These are phyloP conservation scores for Xylaria scruposa DNA, from an alignment of 495 filamentous ascomycete species.

Conservation along the genomic window DNA sequence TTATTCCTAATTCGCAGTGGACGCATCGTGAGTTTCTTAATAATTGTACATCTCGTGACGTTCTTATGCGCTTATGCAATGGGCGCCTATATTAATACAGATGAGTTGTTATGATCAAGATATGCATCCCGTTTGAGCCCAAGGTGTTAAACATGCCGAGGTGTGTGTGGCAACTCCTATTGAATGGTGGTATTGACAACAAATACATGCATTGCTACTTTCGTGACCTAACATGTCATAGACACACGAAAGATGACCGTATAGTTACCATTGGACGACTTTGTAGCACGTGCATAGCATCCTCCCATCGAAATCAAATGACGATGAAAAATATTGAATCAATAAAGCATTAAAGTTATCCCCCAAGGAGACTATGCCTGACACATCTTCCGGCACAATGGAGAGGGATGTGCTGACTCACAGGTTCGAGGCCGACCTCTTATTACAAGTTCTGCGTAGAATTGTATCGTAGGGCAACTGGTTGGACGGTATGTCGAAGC, in stretches of 20 bases:
- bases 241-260: background rate
- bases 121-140: background rate
- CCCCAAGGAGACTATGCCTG: background rate
- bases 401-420: background rate
- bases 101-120: background rate
- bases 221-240: background rate
- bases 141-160: background rate
- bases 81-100: background rate
- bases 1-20: background rate
- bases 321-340: background rate
- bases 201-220: slow-evolving; percentile 1
- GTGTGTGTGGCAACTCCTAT: slow-evolving; percentile 9
- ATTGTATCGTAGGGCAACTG: background rate
- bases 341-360: background rate
- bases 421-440: background rate
- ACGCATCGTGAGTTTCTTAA: background rate
- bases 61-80: background rate
- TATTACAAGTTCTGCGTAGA: background rate
- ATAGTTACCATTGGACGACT: background rate
- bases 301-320: background rate
- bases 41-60: background rate
- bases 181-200: slow-evolving; percentile 5
- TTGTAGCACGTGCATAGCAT: background rate
- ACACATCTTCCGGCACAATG: background rate
- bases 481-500: background rate